These are phyloP conservation scores for Lodderomyces theae DNA, from an alignment of 1,139 yeast species.

Conservation along the genomic window DNA sequence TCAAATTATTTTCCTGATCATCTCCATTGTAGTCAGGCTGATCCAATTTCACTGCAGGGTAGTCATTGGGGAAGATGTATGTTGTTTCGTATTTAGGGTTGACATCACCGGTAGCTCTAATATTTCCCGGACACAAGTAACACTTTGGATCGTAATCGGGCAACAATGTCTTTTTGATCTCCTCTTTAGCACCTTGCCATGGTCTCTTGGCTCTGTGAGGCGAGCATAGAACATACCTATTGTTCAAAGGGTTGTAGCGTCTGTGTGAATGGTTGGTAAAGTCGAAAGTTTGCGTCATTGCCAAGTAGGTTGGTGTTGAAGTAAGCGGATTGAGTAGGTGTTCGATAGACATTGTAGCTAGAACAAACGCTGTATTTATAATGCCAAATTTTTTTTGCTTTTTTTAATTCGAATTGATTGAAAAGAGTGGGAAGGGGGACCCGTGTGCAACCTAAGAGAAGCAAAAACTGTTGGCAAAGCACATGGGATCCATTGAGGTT, in stretches of 20 bases:
- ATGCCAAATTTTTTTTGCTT: neutral
- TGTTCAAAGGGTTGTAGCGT: conserved; percentile 64
- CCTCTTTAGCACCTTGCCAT: conserved; percentile 77
- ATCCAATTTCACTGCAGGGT: conserved; percentile 62
- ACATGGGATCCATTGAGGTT: neutral
- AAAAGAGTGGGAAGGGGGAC: neutral
- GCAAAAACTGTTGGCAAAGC: conserved; percentile 8
- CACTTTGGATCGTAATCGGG: conserved; percentile 66
- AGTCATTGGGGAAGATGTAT: conserved; percentile 65
- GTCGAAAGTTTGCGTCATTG: conserved; percentile 38
- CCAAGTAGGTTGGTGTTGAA: conserved; percentile 18
- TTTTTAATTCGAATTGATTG: neutral
- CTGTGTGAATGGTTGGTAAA: conserved; percentile 62
- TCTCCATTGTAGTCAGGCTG: conserved; percentile 45
- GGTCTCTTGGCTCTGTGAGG: conserved; percentile 80
- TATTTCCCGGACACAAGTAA: conserved; percentile 72
- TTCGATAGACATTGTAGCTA: conserved; percentile 16
- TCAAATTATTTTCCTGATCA: conserved; percentile 22
- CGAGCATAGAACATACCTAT: conserved; percentile 64
- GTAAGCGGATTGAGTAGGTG: conserved; percentile 24
- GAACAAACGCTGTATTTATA: conserved; percentile 1
- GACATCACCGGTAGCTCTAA: conserved; percentile 60
- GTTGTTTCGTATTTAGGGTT: conserved; percentile 62
- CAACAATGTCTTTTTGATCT: conserved; percentile 37
- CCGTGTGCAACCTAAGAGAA: neutral